A percentile compares a stretch with the other conserved stretches of the same genome.
These are phyloP conservation scores for Neurospora tetraspora DNA, from an alignment of 495 filamentous ascomycete species.

Conservation along the genomic window DNA sequence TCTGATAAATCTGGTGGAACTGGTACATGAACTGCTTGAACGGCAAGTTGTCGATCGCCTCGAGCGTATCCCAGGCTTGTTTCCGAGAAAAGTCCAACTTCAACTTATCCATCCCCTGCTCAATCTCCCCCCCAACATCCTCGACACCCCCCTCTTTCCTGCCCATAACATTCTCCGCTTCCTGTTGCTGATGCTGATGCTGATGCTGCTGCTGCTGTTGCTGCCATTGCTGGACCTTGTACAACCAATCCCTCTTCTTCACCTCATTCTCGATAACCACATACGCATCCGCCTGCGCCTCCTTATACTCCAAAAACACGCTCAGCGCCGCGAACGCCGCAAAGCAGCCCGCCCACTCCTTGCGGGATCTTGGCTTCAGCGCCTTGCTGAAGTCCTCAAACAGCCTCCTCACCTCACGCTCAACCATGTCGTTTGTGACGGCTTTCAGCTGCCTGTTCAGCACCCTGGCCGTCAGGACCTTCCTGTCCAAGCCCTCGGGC, in stretches of 20 bases:
- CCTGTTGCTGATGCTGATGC: background rate
- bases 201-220: background rate
- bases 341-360: constrained; percentile 42
- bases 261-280: constrained; percentile 36
- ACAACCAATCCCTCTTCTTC: background rate
- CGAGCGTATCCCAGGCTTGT: background rate
- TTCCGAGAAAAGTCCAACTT: background rate
- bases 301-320: constrained; percentile 42
- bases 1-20: constrained; percentile 46
- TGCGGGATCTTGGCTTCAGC: constrained; percentile 37
- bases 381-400: constrained; percentile 37
- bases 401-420: constrained; percentile 32
- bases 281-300: constrained; percentile 39
- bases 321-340: constrained; percentile 40
- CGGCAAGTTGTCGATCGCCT: constrained; percentile 36
- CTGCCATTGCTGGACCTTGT: background rate
- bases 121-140: background rate
- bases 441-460: constrained; percentile 44
- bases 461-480: constrained; percentile 37
- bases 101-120: background rate
- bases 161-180: background rate
- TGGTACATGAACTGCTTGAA: constrained; percentile 43
- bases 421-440: constrained; percentile 38
- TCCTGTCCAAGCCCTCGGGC: constrained; percentile 20
- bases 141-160: background rate